These are phyloP conservation scores for Zasmidium angulare DNA, from an alignment of 2,329 filamentous ascomycete species.

Conservation along the genomic window DNA sequence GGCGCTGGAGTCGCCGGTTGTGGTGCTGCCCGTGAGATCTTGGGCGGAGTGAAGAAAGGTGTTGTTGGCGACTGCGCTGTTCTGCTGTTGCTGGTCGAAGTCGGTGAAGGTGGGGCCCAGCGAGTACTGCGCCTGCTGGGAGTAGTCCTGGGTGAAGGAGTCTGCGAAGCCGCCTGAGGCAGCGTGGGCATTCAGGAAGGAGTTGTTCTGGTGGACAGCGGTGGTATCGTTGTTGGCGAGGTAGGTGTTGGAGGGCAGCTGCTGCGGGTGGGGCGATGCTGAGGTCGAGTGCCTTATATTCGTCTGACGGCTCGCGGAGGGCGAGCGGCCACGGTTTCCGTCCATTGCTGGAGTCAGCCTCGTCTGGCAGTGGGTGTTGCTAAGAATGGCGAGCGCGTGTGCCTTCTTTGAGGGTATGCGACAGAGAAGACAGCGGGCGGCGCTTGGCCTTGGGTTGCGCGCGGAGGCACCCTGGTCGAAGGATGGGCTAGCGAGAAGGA, in stretches of 20 bases:
- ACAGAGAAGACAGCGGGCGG: neutral
- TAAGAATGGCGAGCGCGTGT: neutral
- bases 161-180: constrained; percentile 27
- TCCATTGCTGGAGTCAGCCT: neutral
- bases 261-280: constrained; percentile 30
- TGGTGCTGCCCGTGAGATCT: constrained; percentile 39
- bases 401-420: neutral
- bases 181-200: constrained; percentile 25
- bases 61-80: constrained; percentile 38
- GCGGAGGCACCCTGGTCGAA: neutral
- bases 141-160: constrained; percentile 46
- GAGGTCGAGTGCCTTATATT: constrained; percentile 31
- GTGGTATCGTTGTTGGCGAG: constrained; percentile 6
- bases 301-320: constrained; percentile 25
- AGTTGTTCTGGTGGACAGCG: constrained; percentile 10
- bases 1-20: constrained; percentile 41
- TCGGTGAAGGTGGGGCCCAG: constrained; percentile 39
- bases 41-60: constrained; percentile 41
- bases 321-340: constrained; percentile 27
- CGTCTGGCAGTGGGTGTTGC: neutral
- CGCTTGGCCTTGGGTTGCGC: neutral
- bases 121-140: constrained; percentile 42
- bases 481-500: neutral
- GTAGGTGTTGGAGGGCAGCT: constrained; percentile 24
- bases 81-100: constrained; percentile 24